phyloP scores from a whole-genome alignment of 768 basidiomycete genomes.

The Rubroboletus pulcherrimus region DNA sequence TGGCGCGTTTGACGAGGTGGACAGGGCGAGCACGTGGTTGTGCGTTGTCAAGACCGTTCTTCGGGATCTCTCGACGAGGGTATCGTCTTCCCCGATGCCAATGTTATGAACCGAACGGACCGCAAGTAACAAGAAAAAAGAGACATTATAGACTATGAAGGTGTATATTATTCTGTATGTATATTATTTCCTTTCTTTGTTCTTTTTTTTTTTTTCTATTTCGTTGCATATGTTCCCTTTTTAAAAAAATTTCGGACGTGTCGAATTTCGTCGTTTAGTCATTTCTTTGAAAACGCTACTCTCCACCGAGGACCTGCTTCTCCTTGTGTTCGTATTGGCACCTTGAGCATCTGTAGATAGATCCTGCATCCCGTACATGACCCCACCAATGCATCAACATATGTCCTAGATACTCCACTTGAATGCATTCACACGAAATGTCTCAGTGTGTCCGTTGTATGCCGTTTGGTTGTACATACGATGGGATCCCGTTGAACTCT shows the following conservation, averaged over 20 bases:
- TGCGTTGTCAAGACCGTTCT: constrained; percentile 62
- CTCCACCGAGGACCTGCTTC: background rate
- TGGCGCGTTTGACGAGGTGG: constrained; percentile 61
- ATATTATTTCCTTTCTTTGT: constrained; percentile 19
- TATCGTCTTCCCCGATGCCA: constrained; percentile 3
- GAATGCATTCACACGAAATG: constrained; percentile 3
- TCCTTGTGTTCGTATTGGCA: constrained; percentile 3
- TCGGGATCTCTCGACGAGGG: constrained; percentile 43
- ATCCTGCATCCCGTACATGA: constrained; percentile 10
- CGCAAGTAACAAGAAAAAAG: background rate
- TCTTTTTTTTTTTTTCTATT: background rate
- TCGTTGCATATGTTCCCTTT: constrained; percentile 9
- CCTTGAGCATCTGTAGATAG: constrained; percentile 20
- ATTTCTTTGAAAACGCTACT: background rate
- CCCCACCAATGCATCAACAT: background rate
- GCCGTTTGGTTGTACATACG: too few relatives aligned
- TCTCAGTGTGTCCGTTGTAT: too few relatives aligned
- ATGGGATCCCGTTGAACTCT: too few relatives aligned
- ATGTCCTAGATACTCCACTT: constrained; percentile 6
- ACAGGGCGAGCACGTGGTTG: constrained; percentile 56
- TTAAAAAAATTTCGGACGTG: background rate
- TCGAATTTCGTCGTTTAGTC: constrained; percentile 8
- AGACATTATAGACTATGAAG: background rate
- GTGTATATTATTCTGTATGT: constrained; percentile 35
- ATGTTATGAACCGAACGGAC: constrained; percentile 11